phyloP scores from a whole-genome alignment of 108 stramenopile genomes.

The Cyclotella distinguenda region DNA sequence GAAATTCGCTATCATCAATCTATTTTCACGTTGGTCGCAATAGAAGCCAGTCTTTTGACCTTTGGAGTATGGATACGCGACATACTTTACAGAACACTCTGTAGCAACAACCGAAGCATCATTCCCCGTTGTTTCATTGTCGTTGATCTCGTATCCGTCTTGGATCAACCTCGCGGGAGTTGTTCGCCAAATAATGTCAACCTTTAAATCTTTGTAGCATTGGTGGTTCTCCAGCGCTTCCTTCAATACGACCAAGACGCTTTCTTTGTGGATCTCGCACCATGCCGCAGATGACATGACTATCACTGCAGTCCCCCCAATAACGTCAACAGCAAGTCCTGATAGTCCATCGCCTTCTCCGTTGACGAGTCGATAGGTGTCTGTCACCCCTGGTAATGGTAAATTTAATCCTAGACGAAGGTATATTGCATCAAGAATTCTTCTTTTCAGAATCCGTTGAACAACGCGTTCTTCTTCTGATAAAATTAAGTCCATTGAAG shows the following conservation, averaged over 20 bases:
- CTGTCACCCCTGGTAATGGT: conserved; percentile 47
- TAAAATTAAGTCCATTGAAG: neutral
- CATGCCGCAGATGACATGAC: conserved; percentile 89
- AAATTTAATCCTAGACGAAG: conserved; percentile 54
- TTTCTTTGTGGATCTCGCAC: conserved; percentile 82
- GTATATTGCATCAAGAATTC: conserved; percentile 59
- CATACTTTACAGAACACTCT: conserved; percentile 83
- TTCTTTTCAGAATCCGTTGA: conserved; percentile 50
- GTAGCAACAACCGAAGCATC: conserved; percentile 47
- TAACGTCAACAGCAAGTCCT: conserved; percentile 90
- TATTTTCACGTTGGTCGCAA: conserved; percentile 96
- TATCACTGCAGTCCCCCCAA: conserved; percentile 71
- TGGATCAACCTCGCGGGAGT: conserved; percentile 69
- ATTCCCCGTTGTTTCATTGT: conserved; percentile 18
- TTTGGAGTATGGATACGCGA: conserved; percentile 59
- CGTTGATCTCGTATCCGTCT: conserved; percentile 62
- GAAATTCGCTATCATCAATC: conserved; percentile 56
- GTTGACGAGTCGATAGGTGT: conserved; percentile 86
- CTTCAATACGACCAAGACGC: conserved; percentile 51
- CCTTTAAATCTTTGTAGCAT: conserved; percentile 24
- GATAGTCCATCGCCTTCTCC: conserved; percentile 94
- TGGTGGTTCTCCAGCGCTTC: conserved; percentile 42
- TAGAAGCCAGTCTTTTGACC: conserved; percentile 98
- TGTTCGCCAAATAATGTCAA: conserved; percentile 72
- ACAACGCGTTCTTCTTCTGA: conserved; percentile 23